Evolutionary conservation across 192 early-diverging fungal species (phyloP).

Genomic region (Coemansia asiatica): DNA sequence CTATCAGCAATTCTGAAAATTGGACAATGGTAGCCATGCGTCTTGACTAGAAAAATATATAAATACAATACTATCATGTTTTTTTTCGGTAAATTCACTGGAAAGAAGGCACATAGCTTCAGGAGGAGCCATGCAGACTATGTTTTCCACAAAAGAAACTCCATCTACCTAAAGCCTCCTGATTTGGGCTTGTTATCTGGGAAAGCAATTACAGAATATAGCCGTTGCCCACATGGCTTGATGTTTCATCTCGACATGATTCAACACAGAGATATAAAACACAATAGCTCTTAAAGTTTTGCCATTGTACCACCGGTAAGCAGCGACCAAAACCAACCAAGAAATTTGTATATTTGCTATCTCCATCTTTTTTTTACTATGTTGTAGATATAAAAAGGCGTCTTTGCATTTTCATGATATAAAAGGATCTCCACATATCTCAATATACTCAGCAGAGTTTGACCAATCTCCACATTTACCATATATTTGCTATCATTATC

Average conservation of each 20-base stretch:
- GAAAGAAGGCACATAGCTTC: not conserved
- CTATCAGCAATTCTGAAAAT: conserved; percentile 1
- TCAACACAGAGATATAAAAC: not conserved
- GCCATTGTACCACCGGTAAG: not conserved
- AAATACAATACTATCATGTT: conserved; percentile 7
- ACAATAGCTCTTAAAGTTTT: not conserved
- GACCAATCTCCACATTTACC: not conserved
- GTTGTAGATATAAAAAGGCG: no score
- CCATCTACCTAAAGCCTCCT: not conserved
- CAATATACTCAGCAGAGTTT: no score
- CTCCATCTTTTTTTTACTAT: not conserved
- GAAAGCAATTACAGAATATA: not conserved
- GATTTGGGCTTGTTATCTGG: not conserved
- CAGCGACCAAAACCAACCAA: not conserved
- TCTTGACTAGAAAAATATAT: not conserved
- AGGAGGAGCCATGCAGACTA: not conserved
- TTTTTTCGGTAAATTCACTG: not conserved
- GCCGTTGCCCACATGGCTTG: not conserved
- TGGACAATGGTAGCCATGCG: not conserved
- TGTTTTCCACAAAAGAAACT: no score
- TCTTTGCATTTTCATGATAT: no score
- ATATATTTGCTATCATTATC: not conserved
- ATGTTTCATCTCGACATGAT: not conserved
- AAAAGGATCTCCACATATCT: no score
- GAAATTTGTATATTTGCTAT: not conserved